A percentile compares a stretch with the other conserved stretches of the same genome.
Conservation (phyloP, 768 basidiomycete species). For the Lepiota brunneoincarnata region DNA sequence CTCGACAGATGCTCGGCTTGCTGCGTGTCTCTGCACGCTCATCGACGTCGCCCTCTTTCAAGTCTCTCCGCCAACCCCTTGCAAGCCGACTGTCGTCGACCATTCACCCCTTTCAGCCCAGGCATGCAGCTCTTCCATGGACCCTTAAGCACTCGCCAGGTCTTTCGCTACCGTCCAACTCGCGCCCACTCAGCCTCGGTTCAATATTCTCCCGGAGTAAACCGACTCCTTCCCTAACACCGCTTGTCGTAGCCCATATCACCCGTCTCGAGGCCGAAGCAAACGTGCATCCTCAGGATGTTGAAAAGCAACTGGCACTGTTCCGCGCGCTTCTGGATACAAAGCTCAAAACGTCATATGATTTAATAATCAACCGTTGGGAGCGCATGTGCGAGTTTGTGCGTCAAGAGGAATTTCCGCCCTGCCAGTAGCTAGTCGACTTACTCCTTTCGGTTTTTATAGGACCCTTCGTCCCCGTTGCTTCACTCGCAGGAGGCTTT, state of each 20-base stretch:
- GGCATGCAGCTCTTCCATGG: conserved; percentile 5
- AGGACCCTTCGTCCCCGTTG: conserved; percentile 72
- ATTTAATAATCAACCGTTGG: conserved; percentile 76
- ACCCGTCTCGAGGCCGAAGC: conserved; percentile 77
- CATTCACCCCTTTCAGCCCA: not conserved
- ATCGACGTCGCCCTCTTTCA: conserved; percentile 2
- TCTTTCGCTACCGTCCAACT: conserved; percentile 19
- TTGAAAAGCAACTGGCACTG: conserved; percentile 65
- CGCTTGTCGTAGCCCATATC: conserved; percentile 65
- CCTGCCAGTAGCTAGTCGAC: conserved; percentile 1
- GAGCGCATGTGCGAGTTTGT: conserved; percentile 84
- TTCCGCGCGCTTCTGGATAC: conserved; percentile 67
- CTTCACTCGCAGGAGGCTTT: conserved; percentile 72
- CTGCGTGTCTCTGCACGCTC: conserved; percentile 11
- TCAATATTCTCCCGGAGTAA: conserved; percentile 49
- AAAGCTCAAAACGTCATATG: conserved; percentile 64
- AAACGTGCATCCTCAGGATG: conserved; percentile 68
- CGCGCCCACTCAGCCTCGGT: conserved; percentile 36
- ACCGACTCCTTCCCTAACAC: conserved; percentile 47
- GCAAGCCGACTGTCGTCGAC: conserved; percentile 16
- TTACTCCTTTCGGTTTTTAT: conserved; percentile 13
- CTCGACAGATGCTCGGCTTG: conserved; percentile 12
- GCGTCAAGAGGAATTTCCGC: conserved; percentile 27
- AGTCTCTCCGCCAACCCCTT: conserved; percentile 4
- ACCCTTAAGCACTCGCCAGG: conserved; percentile 13